Base-by-base conservation (phyloP, 2,329 filamentous ascomycete species). In the Pseudopyricularia javanii region DNA sequence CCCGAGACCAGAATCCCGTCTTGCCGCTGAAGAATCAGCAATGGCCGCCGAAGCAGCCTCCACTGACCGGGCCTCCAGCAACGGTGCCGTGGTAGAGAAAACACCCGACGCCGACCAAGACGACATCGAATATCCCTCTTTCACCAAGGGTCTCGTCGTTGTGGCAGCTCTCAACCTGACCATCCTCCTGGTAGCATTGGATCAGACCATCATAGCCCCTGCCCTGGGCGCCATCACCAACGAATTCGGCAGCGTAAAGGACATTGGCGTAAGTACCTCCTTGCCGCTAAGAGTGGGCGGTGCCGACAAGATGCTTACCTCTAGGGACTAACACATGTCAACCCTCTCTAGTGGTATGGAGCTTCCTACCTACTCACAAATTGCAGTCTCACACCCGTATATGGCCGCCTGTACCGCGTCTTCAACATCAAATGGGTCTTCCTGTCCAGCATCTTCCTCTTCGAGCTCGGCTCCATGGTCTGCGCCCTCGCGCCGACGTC, bases 361-460 rank as follows among this genome's bases (percentile, higher is more conserved):
- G 66, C 70, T 5, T 52, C 70, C 2, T 73, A 73, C 53, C 62
- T 73, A n/a, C 65, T 74, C 49, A 73, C 70, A n/a, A 66, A 64
- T 30, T 71, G 70, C 34, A 69, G 70, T 22, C 62, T 73, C 47
- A 68, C 72, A 57, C 70, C 67, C 54, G 69, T 72, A 61, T 74
- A 72, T 54, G 72, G 72, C 49, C 65, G 64, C 20, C 57, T 74
- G 51, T 74, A 72, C 62, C 72, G 69, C 59, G 62, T 68, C 50
- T 74, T 73, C 64, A 69, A 68, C 59, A 64, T 73, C 61, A 74
- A 74, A 59, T 60, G 59, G 50, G 59, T 64, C 8, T 74, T 69
- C 54, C 64, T 74, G 6, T 30, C 37, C 17, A 55, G 56, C 47
- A 55, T 62, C 28, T 53, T 50, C 15, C 11, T 56, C 45, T 57